phyloP scores from a whole-genome alignment of 306 rosid genomes.

The Ochetophila trinervis region DNA sequence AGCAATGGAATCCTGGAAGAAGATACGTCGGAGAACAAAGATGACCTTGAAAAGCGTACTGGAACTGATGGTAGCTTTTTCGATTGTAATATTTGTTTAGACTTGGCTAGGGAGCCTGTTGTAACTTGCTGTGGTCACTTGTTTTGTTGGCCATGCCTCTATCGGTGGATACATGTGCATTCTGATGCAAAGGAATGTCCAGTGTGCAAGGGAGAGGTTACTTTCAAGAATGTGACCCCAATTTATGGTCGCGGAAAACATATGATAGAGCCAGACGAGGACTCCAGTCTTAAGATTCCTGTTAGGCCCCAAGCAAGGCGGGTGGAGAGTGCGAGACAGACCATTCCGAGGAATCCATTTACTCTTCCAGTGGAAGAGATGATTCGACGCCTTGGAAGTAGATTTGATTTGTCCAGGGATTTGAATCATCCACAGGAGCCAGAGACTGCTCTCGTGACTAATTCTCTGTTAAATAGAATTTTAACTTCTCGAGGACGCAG shows the following conservation, averaged over 20 bases:
- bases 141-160: constrained; percentile 91
- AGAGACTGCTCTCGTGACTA: constrained; percentile 47
- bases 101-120: constrained; percentile 84
- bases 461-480: constrained; percentile 61
- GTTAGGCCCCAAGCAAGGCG: constrained; percentile 76
- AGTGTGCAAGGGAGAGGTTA: constrained; percentile 94
- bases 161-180: constrained; percentile 79
- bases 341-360: constrained; percentile 63
- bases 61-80: constrained; percentile 77
- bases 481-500: constrained; percentile 77
- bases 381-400: constrained; percentile 77
- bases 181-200: constrained; percentile 94
- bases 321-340: constrained; percentile 89
- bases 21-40: constrained; percentile 53
- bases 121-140: constrained; percentile 97
- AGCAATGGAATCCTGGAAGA: constrained; percentile 54
- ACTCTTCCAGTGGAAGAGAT: constrained; percentile 73
- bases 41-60: constrained; percentile 59
- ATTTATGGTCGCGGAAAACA: constrained; percentile 81
- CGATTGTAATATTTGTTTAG: constrained; percentile 95
- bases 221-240: constrained; percentile 65
- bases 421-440: constrained; percentile 45
- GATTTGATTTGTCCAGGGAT: constrained; percentile 68
- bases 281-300: constrained; percentile 66
- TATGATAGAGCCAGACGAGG: constrained; percentile 52